Percentiles rank a stretch among this genome's conserved stretches.
phyloP scores from a whole-genome alignment of 331 rosid genomes.

The Pyracantha coccinea region DNA sequence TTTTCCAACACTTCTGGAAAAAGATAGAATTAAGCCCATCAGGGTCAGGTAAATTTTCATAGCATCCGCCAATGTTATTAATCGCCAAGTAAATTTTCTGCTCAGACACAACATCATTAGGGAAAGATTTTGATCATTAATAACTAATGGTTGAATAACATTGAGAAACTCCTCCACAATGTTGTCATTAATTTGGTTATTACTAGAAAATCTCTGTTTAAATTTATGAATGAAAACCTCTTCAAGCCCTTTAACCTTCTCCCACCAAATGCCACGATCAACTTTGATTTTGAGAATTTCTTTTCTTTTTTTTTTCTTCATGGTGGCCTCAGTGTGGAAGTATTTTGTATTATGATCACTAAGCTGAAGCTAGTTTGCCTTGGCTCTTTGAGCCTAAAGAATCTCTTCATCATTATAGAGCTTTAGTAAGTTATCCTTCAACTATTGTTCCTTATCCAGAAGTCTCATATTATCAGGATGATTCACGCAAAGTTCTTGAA shows the following conservation, averaged over 20 bases:
- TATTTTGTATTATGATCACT: not conserved
- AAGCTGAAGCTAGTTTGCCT: not conserved
- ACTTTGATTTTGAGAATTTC: not conserved
- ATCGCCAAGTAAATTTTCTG: not conserved
- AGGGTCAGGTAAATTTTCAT: too few species aligned
- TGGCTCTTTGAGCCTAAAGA: not conserved
- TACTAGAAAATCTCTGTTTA: not conserved
- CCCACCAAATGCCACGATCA: not conserved
- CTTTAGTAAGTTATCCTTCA: too few species aligned
- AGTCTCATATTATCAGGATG: not conserved
- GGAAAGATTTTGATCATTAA: not conserved
- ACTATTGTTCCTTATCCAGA: not conserved
- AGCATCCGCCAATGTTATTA: not conserved
- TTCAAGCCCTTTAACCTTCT: not conserved
- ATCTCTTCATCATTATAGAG: not conserved
- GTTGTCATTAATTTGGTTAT: too few species aligned
- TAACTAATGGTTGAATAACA: not conserved
- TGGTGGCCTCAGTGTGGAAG: not conserved
- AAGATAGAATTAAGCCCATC: not conserved
- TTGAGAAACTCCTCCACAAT: too few species aligned
- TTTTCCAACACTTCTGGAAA: not conserved
- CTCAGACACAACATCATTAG: not conserved
- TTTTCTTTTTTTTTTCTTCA: not conserved
- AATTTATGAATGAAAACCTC: not conserved
- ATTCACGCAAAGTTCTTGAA: not conserved